Conservation (phyloP, 2,329 filamentous ascomycete genomes). For the Ceratocystis destructans region DNA sequence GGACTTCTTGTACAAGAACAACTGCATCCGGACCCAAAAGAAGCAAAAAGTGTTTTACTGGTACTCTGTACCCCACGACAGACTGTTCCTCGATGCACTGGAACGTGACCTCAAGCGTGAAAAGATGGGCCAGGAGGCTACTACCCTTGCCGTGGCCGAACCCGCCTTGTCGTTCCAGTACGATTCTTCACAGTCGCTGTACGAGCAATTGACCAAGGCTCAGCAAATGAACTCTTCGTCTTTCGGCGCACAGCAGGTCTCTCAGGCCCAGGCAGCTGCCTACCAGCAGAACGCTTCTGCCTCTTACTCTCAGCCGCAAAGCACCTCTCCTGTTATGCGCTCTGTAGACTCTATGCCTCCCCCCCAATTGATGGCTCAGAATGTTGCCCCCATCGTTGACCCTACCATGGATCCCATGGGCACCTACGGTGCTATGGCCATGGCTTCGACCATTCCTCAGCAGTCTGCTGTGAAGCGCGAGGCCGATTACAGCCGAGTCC, state of each 20-base stretch:
- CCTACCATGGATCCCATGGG: slow-evolving; percentile 57
- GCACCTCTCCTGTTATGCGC: slow-evolving; percentile 77
- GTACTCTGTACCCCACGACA: slow-evolving; percentile 97
- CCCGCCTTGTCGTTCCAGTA: slow-evolving; percentile 97
- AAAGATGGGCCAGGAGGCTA: slow-evolving; percentile 98
- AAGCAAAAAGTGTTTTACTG: slow-evolving; percentile 99
- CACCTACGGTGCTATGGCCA: slow-evolving; percentile 53
- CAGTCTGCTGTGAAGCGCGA: slow-evolving; percentile 69
- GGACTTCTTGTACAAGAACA: slow-evolving; percentile 99
- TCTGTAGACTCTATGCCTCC: slow-evolving; percentile 90
- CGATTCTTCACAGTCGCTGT: slow-evolving; percentile 96
- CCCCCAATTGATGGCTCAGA: slow-evolving; percentile 60
- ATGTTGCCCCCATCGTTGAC: slow-evolving; percentile 43
- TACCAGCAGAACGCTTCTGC: slow-evolving; percentile 7
- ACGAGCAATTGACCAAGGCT: slow-evolving; percentile 97
- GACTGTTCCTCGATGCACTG: slow-evolving; percentile 90
- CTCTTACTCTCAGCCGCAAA: slow-evolving; percentile 60
- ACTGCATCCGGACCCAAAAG: slow-evolving; percentile 98
- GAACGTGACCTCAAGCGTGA: slow-evolving; percentile 97
- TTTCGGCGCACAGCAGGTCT: slow-evolving; percentile 63
- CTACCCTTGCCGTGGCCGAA: slow-evolving; percentile 91
- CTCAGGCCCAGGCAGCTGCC: slow-evolving; percentile 26
- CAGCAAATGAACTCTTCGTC: slow-evolving; percentile 98
- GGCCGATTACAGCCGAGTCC: slow-evolving; percentile 64
- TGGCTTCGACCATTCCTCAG: slow-evolving; percentile 55